Evolutionary conservation across 495 filamentous ascomycete genomes (phyloP).

Genomic region (Cercophora sp.): DNA sequence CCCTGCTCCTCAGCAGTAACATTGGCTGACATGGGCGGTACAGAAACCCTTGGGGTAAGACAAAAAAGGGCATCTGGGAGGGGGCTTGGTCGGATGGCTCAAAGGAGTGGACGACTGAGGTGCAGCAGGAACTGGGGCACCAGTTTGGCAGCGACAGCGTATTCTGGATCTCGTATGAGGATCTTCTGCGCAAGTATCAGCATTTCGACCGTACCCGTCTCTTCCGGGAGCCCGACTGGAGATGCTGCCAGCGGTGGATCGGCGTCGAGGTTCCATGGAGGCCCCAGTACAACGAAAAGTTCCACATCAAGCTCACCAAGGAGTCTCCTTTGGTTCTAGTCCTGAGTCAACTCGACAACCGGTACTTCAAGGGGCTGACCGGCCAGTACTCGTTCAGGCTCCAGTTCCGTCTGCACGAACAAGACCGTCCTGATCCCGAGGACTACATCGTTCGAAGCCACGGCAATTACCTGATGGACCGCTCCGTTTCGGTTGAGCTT

Average conservation of each 20-base stretch:
- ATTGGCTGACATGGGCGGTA: constrained; percentile 5
- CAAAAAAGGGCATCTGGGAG: constrained; percentile 68
- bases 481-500: constrained; percentile 47
- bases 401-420: constrained; percentile 78
- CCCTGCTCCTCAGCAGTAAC: background rate
- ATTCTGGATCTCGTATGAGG: constrained; percentile 69
- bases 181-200: constrained; percentile 80
- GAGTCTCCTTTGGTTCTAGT: constrained; percentile 72
- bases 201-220: constrained; percentile 86
- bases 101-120: constrained; percentile 91
- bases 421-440: constrained; percentile 64
- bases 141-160: constrained; percentile 87
- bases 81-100: constrained; percentile 87
- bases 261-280: constrained; percentile 84
- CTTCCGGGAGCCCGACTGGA: constrained; percentile 75
- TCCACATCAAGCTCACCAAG: constrained; percentile 68
- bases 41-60: constrained; percentile 79
- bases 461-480: constrained; percentile 59
- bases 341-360: constrained; percentile 80
- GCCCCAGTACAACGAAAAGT: constrained; percentile 83
- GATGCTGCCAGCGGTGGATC: constrained; percentile 83
- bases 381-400: constrained; percentile 80
- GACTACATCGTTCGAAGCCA: constrained; percentile 87
- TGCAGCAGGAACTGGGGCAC: constrained; percentile 76
- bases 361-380: constrained; percentile 79